Base-by-base conservation (phyloP, 2,329 filamentous ascomycete species). In the Monosporascus ibericus region DNA sequence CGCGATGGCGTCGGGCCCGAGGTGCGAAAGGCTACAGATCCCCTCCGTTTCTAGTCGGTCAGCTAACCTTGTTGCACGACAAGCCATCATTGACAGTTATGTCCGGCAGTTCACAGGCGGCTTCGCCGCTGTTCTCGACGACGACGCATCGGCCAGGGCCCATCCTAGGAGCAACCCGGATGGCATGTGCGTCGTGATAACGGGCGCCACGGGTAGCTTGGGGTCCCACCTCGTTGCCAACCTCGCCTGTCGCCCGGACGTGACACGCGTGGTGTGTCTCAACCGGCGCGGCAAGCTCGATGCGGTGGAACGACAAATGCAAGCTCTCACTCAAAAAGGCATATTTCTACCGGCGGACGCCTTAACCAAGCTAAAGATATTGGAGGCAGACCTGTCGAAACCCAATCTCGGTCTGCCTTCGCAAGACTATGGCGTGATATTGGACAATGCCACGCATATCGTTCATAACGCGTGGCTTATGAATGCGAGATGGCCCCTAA, bases 221-320 rank as follows among this genome's bases (percentile, higher is more conserved):
- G 73, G 73, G 1, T 42, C 59, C 0, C 69, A 75, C 52, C 51
- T 75, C 1, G 68, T 70, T 2, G 48, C 53, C 2, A 42, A 64
- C 6, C 50, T 70, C 3, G 66, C 70, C 11, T 18, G 53, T 0
- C 58, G 55, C 0, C 40, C 64, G 0, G 55, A 61, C 15, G 68
- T 75, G 5, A 18, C 48, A 2, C 51, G 37, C 2, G 63, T 71
- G 0, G 55, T 78, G 5, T 80, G 77, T 52, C 56, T 81, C 14
- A 81, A 81, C 57, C 70, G 77, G 2, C 56, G 54, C 6, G 67
- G 59, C 24, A 51, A 48, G 34, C 15, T 40, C 14, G 44, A 51
- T 0, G n/a, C 50, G 4, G 64, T 53, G 5, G 30, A 34, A 6
- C 51, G 59, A 3, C 59, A 63, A 44, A 22, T 39, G 17, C 48